Base-by-base conservation (phyloP, 2,329 filamentous ascomycete genomes). In the Sporothrix schenckii region DNA sequence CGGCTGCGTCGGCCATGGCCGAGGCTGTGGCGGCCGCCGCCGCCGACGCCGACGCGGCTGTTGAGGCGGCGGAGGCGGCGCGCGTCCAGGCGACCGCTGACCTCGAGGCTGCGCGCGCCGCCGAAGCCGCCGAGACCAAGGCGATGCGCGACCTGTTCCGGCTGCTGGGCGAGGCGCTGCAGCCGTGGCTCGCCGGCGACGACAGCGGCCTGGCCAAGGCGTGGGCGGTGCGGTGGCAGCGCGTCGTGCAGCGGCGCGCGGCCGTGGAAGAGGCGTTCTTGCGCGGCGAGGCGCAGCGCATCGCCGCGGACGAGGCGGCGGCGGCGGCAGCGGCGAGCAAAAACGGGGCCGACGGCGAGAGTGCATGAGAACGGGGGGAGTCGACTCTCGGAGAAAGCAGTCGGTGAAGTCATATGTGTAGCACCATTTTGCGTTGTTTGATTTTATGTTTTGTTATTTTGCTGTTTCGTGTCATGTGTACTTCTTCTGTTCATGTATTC, bases 201-300 rank as follows among this genome's bases (percentile, higher is more conserved):
- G 19, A 19, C 34, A 87, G 44, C 87, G 90, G 24, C 74, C 85
- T 94, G 74, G 86, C 97, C 70, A 86, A 87, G 73, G 85, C 87
- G 66, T 98, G 95, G 95, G 94, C 91, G 0, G 87, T 88, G 77
- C 87, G 93, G 63, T 99, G 95, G 95, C 82, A 92, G 73, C 86
- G 92, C 44, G 93, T 95, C 1, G 97, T 97, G 79, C 84, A 89
- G 76, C 86, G 95, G 56, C 91, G 93, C 80, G 87, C 88, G 16
- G 92, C 92, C 2, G 92, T 98, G 16, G 94, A 98, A 81, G 93
- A 97, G 80, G 87, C 91, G 0, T 88, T 87, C 77, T 76, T 84
- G 66, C 70, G 80, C 10, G 82, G 83, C 73, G 82, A 83, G 74
- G 78, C 78, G 3, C 77, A 78, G 74, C 65, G 65, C 5, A 10